Percentiles rank a stretch among this genome's conserved stretches.
These are phyloP conservation scores for Acer saccharum DNA, from an alignment of 345 rosid genomes.

Conservation along the genomic window DNA sequence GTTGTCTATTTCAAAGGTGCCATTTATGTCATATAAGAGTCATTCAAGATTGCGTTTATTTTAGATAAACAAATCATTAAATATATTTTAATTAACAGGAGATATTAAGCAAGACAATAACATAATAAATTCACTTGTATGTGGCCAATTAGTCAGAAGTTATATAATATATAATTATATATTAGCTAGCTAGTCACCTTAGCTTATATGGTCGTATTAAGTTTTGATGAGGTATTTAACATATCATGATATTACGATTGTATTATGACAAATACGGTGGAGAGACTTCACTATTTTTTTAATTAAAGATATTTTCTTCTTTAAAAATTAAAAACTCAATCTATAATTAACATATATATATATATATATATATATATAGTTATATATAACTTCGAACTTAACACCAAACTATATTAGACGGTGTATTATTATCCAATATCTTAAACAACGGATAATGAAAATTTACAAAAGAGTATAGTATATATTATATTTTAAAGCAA, in stretches of 20 bases:
- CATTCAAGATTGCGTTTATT: slow-evolving; percentile 8
- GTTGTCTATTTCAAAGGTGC: slow-evolving; percentile 21
- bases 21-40: slow-evolving; percentile 13
- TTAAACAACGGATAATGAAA: too few relatives aligned
- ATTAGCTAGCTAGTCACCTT: neutral
- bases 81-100: neutral
- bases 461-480: too few relatives aligned
- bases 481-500: too few relatives aligned
- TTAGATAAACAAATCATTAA: slow-evolving; percentile 4
- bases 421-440: too few relatives aligned
- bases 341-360: too few relatives aligned
- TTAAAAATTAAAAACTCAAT: too few relatives aligned
- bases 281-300: neutral
- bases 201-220: neutral
- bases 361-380: too few relatives aligned
- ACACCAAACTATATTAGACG: too few relatives aligned
- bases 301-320: neutral
- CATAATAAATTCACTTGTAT: slow-evolving; percentile 2
- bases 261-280: neutral
- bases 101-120: slow-evolving; percentile 12
- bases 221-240: neutral
- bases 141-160: slow-evolving; percentile 7
- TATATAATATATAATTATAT: too few relatives aligned
- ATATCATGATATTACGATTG: neutral
- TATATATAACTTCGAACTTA: too few relatives aligned